These are phyloP conservation scores for Lasiosphaeria ovina DNA, from an alignment of 495 filamentous ascomycete genomes.

Conservation along the genomic window DNA sequence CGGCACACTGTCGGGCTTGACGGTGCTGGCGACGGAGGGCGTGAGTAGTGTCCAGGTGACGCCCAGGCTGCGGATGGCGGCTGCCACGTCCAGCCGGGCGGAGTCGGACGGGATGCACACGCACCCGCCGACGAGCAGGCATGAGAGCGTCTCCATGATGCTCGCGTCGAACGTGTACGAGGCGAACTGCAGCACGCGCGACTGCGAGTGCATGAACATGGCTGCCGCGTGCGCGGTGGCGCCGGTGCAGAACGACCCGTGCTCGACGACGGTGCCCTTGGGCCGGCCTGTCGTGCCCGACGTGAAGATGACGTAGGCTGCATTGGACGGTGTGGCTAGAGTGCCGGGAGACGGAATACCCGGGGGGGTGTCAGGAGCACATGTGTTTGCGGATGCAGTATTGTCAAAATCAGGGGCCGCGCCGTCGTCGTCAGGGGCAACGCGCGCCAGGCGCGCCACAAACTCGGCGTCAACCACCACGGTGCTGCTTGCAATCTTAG, in stretches of 20 bases:
- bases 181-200: slow-evolving; percentile 58
- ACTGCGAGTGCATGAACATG: slow-evolving; percentile 38
- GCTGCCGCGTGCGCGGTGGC: slow-evolving; percentile 40
- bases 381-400: slow-evolving; percentile 47
- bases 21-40: slow-evolving; percentile 49
- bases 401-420: too few relatives aligned
- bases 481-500: slow-evolving; percentile 6
- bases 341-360: background rate
- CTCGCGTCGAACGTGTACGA: slow-evolving; percentile 62
- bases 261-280: slow-evolving; percentile 45
- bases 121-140: slow-evolving; percentile 50
- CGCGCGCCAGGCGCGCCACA: background rate
- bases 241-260: slow-evolving; percentile 36
- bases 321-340: slow-evolving; percentile 28
- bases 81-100: slow-evolving; percentile 29
- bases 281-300: slow-evolving; percentile 48
- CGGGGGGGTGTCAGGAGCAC: background rate
- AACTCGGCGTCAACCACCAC: slow-evolving; percentile 14
- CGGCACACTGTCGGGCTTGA: slow-evolving; percentile 20
- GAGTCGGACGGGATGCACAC: slow-evolving; percentile 41
- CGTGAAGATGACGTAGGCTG: slow-evolving; percentile 58
- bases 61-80: slow-evolving; percentile 22
- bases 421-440: too few relatives aligned
- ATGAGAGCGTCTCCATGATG: slow-evolving; percentile 55
- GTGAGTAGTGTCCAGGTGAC: slow-evolving; percentile 36